Conservation (phyloP, 352 stramenopile genomes). For the Pythium plurisporium region DNA sequence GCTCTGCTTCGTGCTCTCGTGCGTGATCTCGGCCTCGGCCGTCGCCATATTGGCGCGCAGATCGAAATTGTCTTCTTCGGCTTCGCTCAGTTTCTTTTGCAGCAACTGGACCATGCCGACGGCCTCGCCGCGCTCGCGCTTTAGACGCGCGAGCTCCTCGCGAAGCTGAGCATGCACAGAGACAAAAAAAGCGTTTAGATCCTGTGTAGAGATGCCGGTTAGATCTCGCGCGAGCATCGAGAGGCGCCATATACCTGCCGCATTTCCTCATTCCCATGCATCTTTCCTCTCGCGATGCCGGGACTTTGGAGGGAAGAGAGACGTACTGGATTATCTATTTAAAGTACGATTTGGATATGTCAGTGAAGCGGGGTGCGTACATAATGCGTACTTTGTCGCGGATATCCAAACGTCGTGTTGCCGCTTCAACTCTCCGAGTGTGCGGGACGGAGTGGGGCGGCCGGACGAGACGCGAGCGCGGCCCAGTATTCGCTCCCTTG, state of each 20-base stretch:
- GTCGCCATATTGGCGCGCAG: slow-evolving; percentile 45
- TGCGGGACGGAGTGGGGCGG: neutral
- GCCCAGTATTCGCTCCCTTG: neutral
- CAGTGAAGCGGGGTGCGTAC: slow-evolving; percentile 11
- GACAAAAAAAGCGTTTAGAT: neutral
- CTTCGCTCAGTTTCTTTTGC: slow-evolving; percentile 36
- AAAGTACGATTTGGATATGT: slow-evolving; percentile 5
- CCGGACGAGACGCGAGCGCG: neutral
- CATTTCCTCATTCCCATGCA: slow-evolving; percentile 20
- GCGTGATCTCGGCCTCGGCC: slow-evolving; percentile 46
- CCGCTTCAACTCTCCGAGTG: slow-evolving; percentile 2
- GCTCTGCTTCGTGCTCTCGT: slow-evolving; percentile 35
- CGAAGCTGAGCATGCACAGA: slow-evolving; percentile 21
- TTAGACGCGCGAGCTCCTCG: slow-evolving; percentile 31
- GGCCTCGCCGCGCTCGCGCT: slow-evolving; percentile 47
- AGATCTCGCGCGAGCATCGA: no score
- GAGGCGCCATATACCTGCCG: slow-evolving; percentile 13
- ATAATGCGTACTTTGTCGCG: slow-evolving; percentile 8
- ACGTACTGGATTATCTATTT: neutral
- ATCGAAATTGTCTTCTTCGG: slow-evolving; percentile 64
- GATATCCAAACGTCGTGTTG: slow-evolving; percentile 23
- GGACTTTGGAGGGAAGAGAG: neutral
- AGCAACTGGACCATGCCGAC: slow-evolving; percentile 56
- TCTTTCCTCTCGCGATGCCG: slow-evolving; percentile 5
- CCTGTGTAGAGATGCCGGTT: neutral